Evolutionary conservation across 83 land plant species (phyloP).

Genomic region (Diphasiastrum complanatum): DNA sequence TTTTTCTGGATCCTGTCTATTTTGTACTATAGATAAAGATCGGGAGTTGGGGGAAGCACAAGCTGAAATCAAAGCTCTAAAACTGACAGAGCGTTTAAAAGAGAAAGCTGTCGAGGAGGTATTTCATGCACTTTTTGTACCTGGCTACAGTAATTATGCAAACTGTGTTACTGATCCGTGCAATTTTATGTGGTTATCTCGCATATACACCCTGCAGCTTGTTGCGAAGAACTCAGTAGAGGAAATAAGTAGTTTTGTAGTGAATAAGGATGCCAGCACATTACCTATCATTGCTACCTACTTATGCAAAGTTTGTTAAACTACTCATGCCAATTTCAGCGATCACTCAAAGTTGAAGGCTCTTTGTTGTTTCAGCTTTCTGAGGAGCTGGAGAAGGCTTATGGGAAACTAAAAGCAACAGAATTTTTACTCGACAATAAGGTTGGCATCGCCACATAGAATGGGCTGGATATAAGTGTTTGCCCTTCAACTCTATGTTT

Average conservation of each 20-base stretch:
- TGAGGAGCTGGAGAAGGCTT: slow-evolving; percentile 63
- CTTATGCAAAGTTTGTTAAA: background rate
- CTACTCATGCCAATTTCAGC: background rate
- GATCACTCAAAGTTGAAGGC: background rate
- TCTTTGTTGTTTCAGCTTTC: slow-evolving; percentile 45
- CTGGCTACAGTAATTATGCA: background rate
- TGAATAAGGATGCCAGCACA: background rate
- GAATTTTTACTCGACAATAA: slow-evolving; percentile 75
- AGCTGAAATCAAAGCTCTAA: slow-evolving; percentile 77
- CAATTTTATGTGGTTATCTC: no score
- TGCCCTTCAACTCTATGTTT: background rate
- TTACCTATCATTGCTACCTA: background rate
- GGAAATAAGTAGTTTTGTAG: no score
- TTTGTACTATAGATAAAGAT: slow-evolving; percentile 59
- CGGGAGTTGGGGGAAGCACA: slow-evolving; percentile 76
- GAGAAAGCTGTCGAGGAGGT: slow-evolving; percentile 98
- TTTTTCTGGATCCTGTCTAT: background rate
- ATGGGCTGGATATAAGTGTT: background rate
- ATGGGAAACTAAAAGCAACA: slow-evolving; percentile 71
- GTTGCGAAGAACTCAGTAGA: no score
- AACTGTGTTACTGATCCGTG: background rate
- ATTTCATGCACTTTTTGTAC: background rate
- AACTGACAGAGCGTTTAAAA: slow-evolving; percentile 56
- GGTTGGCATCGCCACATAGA: slow-evolving; percentile 27
- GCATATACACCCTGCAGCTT: no score